A percentile compares a stretch with the other conserved stretches of the same genome.
These are phyloP conservation scores for Heterobasidion parviporum DNA, from an alignment of 1,284 basidiomycete species.

Conservation along the genomic window DNA sequence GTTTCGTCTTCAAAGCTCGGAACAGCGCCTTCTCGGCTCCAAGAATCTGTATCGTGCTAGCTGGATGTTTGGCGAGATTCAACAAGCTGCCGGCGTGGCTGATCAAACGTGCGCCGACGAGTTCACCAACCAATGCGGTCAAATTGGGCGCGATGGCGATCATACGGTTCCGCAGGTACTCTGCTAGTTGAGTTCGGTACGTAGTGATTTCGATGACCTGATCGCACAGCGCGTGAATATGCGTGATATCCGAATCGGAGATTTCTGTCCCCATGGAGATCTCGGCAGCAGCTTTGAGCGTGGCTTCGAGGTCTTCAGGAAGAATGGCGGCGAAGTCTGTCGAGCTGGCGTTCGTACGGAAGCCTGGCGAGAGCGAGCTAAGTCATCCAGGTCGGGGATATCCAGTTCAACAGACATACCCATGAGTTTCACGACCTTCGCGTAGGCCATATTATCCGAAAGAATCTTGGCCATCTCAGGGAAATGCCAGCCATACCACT, in stretches of 20 bases:
- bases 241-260: slow-evolving; percentile 88
- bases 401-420: slow-evolving; percentile 34
- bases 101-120: slow-evolving; percentile 94
- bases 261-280: slow-evolving; percentile 99
- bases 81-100: slow-evolving; percentile 94
- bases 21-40: slow-evolving; percentile 99
- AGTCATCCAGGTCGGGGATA: slow-evolving; percentile 5
- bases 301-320: slow-evolving; percentile 90
- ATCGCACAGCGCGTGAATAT: slow-evolving; percentile 93
- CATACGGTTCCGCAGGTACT: slow-evolving; percentile 97
- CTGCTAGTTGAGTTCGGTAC: slow-evolving; percentile 89
- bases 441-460: slow-evolving; percentile 94
- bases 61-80: slow-evolving; percentile 93
- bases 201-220: slow-evolving; percentile 95
- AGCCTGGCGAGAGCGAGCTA: slow-evolving; percentile 38
- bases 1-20: slow-evolving; percentile 97
- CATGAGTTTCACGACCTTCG: slow-evolving; percentile 85
- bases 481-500: slow-evolving; percentile 99
- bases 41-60: slow-evolving; percentile 96
- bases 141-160: slow-evolving; percentile 95
- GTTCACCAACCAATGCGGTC: slow-evolving; percentile 92
- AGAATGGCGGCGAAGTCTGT: slow-evolving; percentile 88
- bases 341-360: slow-evolving; percentile 86
- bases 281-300: slow-evolving; percentile 88
- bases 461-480: slow-evolving; percentile 99